Percentiles rank a stretch among this genome's conserved stretches.
phyloP scores from a whole-genome alignment of 495 filamentous ascomycete genomes.

The Aspergillus homomorphus region DNA sequence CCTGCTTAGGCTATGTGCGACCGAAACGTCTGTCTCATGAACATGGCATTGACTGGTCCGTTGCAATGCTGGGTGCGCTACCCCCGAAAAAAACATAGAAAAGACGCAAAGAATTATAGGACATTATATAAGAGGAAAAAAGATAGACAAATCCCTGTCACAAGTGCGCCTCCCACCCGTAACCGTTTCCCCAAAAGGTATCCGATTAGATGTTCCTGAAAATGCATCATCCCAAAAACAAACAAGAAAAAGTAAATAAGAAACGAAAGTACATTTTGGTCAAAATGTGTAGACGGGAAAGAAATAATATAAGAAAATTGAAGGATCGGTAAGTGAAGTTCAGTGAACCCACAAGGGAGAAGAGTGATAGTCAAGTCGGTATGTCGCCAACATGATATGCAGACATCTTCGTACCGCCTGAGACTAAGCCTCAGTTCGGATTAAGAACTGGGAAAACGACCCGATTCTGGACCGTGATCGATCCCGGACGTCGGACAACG shows the following conservation, averaged over 20 bases:
- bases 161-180: slow-evolving; percentile 12
- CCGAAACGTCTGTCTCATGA: slow-evolving; percentile 15
- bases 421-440: not conserved
- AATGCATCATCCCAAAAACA: slow-evolving; percentile 16
- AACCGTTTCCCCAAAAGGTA: slow-evolving; percentile 13
- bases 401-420: not conserved
- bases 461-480: not conserved
- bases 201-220: slow-evolving; percentile 13
- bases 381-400: not conserved
- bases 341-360: slow-evolving; percentile 10
- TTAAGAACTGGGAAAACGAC: not conserved
- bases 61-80: not conserved
- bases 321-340: not conserved
- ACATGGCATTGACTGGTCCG: slow-evolving; percentile 7
- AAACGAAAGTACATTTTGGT: slow-evolving; percentile 7
- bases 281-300: slow-evolving; percentile 8
- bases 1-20: slow-evolving; percentile 6
- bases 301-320: slow-evolving; percentile 1
- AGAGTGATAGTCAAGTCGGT: slow-evolving; percentile 9
- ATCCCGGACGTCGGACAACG: not conserved
- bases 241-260: slow-evolving; percentile 6
- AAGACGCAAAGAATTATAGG: slow-evolving; percentile 10
- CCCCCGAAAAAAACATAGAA: slow-evolving; percentile 6
- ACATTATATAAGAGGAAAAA: slow-evolving; percentile 13
- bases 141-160: slow-evolving; percentile 8